Percentiles rank a stretch among this genome's conserved stretches.
Conservation (phyloP, 2,329 filamentous ascomycete species). For the Aspergillus hiratsukae region DNA sequence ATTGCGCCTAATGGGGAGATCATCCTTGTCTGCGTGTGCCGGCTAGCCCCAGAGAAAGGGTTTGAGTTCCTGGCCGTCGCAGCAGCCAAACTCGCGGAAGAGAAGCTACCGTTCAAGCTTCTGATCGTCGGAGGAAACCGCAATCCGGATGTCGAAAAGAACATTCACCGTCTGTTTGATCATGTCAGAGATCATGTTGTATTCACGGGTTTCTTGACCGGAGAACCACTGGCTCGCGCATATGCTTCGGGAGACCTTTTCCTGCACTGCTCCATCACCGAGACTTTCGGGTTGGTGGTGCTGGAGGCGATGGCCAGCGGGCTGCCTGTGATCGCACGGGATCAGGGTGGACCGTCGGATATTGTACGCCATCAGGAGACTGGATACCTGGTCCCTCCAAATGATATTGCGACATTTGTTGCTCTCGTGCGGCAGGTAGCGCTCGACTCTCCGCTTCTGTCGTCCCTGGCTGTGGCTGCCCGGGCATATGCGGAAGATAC, state of each 20-base stretch:
- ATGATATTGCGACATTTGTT: conserved; percentile 58
- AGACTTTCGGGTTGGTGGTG: conserved; percentile 68
- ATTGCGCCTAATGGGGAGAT: conserved; percentile 61
- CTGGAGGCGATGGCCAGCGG: conserved; percentile 68
- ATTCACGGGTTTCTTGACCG: conserved; percentile 64
- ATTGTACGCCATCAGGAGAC: conserved; percentile 58
- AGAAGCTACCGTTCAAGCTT: conserved; percentile 58
- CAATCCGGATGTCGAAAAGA: conserved; percentile 58
- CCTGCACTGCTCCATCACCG: conserved; percentile 65
- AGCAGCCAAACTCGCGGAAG: conserved; percentile 51
- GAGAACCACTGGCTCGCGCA: conserved; percentile 57
- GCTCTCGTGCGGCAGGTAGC: conserved; percentile 49
- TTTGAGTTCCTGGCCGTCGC: conserved; percentile 62
- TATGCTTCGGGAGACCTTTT: conserved; percentile 68
- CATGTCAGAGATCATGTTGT: conserved; percentile 53
- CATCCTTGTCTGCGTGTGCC: conserved; percentile 62
- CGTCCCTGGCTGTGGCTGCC: conserved; percentile 45
- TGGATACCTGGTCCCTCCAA: conserved; percentile 57
- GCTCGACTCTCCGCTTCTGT: conserved; percentile 42
- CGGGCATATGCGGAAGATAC: conserved; percentile 57
- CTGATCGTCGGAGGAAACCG: conserved; percentile 65
- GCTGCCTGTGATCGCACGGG: conserved; percentile 63
- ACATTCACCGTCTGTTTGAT: conserved; percentile 58
- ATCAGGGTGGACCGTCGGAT: conserved; percentile 66
- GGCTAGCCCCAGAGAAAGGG: conserved; percentile 66